phyloP scores from a whole-genome alignment of 108 stramenopile genomes.

The Fistulifera solaris region DNA sequence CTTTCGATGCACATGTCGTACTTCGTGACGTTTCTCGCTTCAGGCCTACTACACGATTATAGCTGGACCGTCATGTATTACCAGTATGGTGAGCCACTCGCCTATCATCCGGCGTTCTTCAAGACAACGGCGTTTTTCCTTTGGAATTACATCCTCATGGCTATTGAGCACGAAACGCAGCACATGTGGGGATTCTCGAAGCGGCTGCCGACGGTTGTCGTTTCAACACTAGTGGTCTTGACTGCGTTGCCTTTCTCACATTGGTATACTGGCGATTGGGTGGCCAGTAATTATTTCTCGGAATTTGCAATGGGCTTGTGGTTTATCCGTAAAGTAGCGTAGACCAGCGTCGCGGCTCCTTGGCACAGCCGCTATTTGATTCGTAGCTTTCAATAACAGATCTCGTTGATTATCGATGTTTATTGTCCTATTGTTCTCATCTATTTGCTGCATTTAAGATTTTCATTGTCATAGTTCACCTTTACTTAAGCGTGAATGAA shows the following conservation, averaged over 20 bases:
- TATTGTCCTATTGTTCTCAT: no score
- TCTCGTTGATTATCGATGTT: no score
- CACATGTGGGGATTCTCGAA: constrained; percentile 22
- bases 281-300: constrained; percentile 30
- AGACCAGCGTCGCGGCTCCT: no score
- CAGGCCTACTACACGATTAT: constrained; percentile 50
- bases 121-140: constrained; percentile 34
- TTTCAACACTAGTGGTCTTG: constrained; percentile 29
- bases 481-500: no score
- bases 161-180: constrained; percentile 25
- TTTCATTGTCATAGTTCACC: no score
- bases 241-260: constrained; percentile 39
- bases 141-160: constrained; percentile 30
- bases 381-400: no score
- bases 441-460: no score
- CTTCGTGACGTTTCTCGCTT: constrained; percentile 28
- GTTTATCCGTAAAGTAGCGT: constrained; percentile 11
- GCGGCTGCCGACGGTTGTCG: constrained; percentile 21
- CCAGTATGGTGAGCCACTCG: constrained; percentile 35
- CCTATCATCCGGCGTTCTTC: constrained; percentile 22
- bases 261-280: constrained; percentile 37
- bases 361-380: constrained; percentile 14
- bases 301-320: constrained; percentile 22
- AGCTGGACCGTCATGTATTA: constrained; percentile 2
- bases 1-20: constrained; percentile 10